Evolutionary conservation across 805 yeast species (phyloP), one percentile per base, ranked within the genome.

Genomic region (Metschnikowia vanudenii): DNA sequence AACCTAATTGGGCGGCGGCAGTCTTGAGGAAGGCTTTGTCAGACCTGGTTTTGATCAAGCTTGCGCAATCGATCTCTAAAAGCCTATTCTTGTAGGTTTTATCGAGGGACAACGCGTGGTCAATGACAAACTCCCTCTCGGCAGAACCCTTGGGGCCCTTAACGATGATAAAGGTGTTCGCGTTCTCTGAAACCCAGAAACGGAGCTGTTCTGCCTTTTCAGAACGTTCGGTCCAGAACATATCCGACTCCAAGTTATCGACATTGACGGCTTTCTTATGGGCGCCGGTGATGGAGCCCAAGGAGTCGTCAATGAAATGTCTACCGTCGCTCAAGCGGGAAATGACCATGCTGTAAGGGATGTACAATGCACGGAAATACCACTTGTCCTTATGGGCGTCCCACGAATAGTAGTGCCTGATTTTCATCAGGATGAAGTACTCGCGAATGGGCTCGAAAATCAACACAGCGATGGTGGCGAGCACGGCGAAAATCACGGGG

Each of bases 101-200:
- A 42, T 90, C 78, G 24, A 74, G 80, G 39, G 73, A 68, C 37
- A 88, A 70, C 1, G 85, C 82, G 57, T 84, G 81, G 37, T 81
- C 81, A 60, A 84, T 67, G 4, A 92, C 90, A 49, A 89, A 68
- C 49, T 83, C 92, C 49, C 82, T 78, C 58, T 94, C 92, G 18
- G 98, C 99, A n/a, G 96, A 82, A 4, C 99, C 99, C 53, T 88
- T 78, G 4, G 99, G 98, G 11, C 99, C 99, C 51, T 84, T 80
- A 2, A 94, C 82, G 3, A 94, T 81, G 20, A 92, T 90, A 61
- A 90, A 94, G 1, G 97, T 88, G 62, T 86, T 84, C n/a, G 83
- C 82, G 51, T 90, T 91, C 63, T 94, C 99, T 47, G 81, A 82
- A 5, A 94, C 69, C 94, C 96, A 87, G 54, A 86, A 69, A 53